These are phyloP conservation scores for Termitomyces sp. DNA, from an alignment of 768 basidiomycete genomes.

Conservation along the genomic window DNA sequence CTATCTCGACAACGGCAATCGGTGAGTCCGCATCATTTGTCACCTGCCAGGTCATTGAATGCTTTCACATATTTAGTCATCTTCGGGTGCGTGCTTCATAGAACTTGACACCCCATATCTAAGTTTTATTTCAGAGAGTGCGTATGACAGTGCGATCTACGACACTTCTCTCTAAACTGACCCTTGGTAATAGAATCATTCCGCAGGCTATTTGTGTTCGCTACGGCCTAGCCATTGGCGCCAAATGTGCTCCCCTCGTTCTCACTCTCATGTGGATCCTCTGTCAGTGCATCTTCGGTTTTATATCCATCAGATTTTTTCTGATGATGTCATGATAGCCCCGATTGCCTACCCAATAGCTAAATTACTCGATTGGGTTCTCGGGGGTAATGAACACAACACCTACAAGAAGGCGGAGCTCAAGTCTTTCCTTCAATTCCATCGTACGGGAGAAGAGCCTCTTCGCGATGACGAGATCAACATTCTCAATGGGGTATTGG, in stretches of 20 bases:
- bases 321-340: conserved; percentile 43
- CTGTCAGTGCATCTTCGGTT: conserved; percentile 20
- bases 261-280: conserved; percentile 65
- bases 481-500: conserved; percentile 75
- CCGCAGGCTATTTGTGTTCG: conserved; percentile 73
- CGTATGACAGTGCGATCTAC: conserved; percentile 23
- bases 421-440: conserved; percentile 75
- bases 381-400: conserved; percentile 67
- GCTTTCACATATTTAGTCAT: conserved; percentile 44
- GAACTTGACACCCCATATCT: not conserved
- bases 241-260: conserved; percentile 71
- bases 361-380: conserved; percentile 72
- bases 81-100: conserved; percentile 57
- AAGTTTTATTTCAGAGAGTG: conserved; percentile 54
- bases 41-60: conserved; percentile 1
- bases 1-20: conserved; percentile 72
- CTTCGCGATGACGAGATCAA: conserved; percentile 77
- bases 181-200: conserved; percentile 36
- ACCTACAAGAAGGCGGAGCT: conserved; percentile 83
- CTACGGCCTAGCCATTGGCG: conserved; percentile 78
- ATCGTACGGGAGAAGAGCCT: conserved; percentile 71
- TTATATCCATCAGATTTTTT: not conserved
- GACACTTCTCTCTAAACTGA: not conserved
- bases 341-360: conserved; percentile 82
- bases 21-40: conserved; percentile 29